Conservation (phyloP, 306 rosid genomes). For the Hippophae gyantsensis region DNA sequence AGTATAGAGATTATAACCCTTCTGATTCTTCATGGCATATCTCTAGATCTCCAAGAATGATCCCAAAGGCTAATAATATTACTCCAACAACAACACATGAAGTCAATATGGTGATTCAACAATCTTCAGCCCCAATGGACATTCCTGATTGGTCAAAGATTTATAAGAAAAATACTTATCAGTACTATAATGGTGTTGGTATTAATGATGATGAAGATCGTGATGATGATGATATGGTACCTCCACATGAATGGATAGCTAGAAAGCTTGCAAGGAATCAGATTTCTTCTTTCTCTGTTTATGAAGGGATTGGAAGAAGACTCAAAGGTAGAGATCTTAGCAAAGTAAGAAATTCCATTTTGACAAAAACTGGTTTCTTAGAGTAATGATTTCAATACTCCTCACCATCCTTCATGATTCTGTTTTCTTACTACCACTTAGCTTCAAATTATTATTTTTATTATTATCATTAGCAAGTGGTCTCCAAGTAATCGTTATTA, state of each 20-base stretch:
- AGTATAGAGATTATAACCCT: conserved; percentile 23
- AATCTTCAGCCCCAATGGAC: conserved; percentile 63
- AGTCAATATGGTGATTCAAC: conserved; percentile 19
- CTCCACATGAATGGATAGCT: conserved; percentile 96
- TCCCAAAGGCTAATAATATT: conserved; percentile 31
- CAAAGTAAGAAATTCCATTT: conserved; percentile 73
- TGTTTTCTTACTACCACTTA: conserved; percentile 2
- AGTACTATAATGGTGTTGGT: conserved; percentile 15
- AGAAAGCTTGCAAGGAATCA: conserved; percentile 79
- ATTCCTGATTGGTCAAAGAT: conserved; percentile 90
- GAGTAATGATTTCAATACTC: conserved; percentile 30
- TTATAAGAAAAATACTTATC: conserved; percentile 42
- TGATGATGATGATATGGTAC: conserved; percentile 52
- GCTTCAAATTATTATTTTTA: neutral
- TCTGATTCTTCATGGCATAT: conserved; percentile 54
- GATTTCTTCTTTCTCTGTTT: conserved; percentile 83
- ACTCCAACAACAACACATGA: conserved; percentile 21
- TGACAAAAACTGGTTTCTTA: conserved; percentile 84
- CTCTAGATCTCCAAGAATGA: conserved; percentile 36
- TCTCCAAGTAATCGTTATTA: too few species aligned
- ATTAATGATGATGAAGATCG: conserved; percentile 11
- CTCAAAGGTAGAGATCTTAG: conserved; percentile 96
- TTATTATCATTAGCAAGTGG: neutral
- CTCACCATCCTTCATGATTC: too few species aligned
- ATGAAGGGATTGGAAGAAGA: conserved; percentile 87